Evolutionary conservation across 306 rosid species (phyloP), one percentile per base, ranked within the genome.

Genomic region (peach (Prunus persica)): DNA sequence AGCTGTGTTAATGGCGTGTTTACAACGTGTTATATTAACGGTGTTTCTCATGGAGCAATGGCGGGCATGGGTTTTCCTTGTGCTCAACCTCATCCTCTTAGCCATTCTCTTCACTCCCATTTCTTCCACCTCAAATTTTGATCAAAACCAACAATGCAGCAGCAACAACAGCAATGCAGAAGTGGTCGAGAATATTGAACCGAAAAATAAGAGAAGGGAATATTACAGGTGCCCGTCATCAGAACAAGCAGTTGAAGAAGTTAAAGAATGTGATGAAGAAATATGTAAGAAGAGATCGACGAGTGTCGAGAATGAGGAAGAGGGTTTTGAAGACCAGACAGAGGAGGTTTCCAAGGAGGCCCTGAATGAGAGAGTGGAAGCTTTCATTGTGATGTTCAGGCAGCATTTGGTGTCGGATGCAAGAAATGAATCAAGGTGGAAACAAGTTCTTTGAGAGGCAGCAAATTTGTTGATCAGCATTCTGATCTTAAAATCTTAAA

Each of bases 301-400:
- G 34, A 78, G 65, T 10, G 28, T 61, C 32, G 69, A 18, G 11
- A 80, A 71, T 51, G 88, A 80, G 76, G 27, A 15, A n/a, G 82
- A 45, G 43, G 19, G 43, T 3, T 8, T 6, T 62, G 67, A 15
- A 62, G 67, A 62, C 22, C 11, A 19, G 8, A 4, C 16, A 52
- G 82, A 55, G 12, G 89, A 74, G 28, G 81, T 95, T 67, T 90
- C 98, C 11, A 91, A 89, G 83, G 98, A 91, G 82, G 98, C 91
- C 72, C 82, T 95, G 86, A 91, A 96, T 69, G 96, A 91, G 79
- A 92, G 91, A 81, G 98, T 81, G 65, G 99, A 96, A 76, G 97
- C 99, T 78, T 96, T 96, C 82, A 96, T 96, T 50, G 71, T 92
- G n/a, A 91, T 86, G 97, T 96, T 96, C 50, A 88, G 96, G 76